Evolutionary conservation across 257 asterid genomes (phyloP), one percentile per base, ranked within the genome.

Genomic region (Nyctanthes arbortristis): DNA sequence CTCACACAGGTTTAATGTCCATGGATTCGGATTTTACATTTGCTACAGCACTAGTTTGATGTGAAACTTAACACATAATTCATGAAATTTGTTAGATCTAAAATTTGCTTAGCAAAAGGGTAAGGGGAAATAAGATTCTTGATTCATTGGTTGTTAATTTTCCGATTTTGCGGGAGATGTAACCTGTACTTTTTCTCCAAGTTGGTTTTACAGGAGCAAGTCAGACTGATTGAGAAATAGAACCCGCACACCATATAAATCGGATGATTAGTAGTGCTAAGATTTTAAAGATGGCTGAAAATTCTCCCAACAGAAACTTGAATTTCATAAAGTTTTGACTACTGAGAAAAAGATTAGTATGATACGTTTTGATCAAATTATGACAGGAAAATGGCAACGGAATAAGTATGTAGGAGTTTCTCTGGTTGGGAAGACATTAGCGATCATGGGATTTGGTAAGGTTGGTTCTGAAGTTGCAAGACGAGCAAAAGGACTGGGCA

Each of bases 401-500:
- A 87, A 63, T 80, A 87, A 87, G 72, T 87, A 87, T 55, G 88
- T 85, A 61, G 94, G 94, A 52, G 94, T 81, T 10, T 87, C 94
- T 62, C 88, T 87, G 58, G 94, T 87, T 20, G 94, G 94, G 20
- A 87, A 87, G 72, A 87, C 86, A 27, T 86, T 87, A 61, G 91
- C 87, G 20, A 91, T 87, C 4, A 79, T 87, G 89, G 94, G 94
- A 40, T 87, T 87, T 45, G 94, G 94, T 7, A 87, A 87, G 82
- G 94, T 87, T 18, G 94, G 94, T 30, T 75, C 94, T 25, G 94
- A 87, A 78, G 94, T 87, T 43, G 89, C 94, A n/a, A 83, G 94
- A 79, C 84, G 91, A 60, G 94, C 94, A 2, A 87, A 87, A 79
- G 94, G 94, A 5, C 91, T 87, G 20, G 94, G 94, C 31, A 87